Evolutionary conservation across 371 early-diverging fungal genomes (phyloP), one percentile per base, ranked within the genome.

Genomic region (Haplosporangium sp.): DNA sequence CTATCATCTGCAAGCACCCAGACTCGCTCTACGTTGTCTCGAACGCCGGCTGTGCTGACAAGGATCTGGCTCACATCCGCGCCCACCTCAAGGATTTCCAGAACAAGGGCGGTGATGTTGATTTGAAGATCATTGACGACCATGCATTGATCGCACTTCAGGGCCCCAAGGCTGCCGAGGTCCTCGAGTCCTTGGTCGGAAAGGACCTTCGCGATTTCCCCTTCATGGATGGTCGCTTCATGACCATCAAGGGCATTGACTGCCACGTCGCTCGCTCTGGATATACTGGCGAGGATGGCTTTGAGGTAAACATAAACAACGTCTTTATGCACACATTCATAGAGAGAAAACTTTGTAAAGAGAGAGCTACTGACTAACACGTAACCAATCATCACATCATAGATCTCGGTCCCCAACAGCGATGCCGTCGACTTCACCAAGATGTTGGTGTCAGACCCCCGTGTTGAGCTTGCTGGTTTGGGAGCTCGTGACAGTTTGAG

Each of bases 251-350:
- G 53, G 96, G 95, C 59, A 86, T 94, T 23, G 88, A 89, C 12
- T 93, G 92, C 75, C 96, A 96, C 71, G 91, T 98, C 40, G 94
- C 98, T 45, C 93, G 99, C 47, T 96, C 95, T 41, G 99, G 99
- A 21, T 99, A 99, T 86, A 98, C 99, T 60, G 99, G 99, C 57
- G 99, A 99, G 83, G 99, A 99, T 83, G 99, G 99, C n/a, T 98
- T 99, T 77, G 99, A 99, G 88, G 93, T 94, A 76, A 57, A 47
- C 21, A 16, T 36, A 3, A 3, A 9, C 5, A 5, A 47, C 18
- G n/a, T 18, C 23, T 66, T 18, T 29, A 29, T 29, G 29, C 29
- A 4, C 29, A 29, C 45, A 40, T 6, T n/a, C 7, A 36, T n/a
- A 8, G 45, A 4, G 16, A 58, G 12, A 45, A 40, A 46, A 40